Base-by-base conservation (phyloP, 352 stramenopile species). In the Plasmopara viticola region DNA sequence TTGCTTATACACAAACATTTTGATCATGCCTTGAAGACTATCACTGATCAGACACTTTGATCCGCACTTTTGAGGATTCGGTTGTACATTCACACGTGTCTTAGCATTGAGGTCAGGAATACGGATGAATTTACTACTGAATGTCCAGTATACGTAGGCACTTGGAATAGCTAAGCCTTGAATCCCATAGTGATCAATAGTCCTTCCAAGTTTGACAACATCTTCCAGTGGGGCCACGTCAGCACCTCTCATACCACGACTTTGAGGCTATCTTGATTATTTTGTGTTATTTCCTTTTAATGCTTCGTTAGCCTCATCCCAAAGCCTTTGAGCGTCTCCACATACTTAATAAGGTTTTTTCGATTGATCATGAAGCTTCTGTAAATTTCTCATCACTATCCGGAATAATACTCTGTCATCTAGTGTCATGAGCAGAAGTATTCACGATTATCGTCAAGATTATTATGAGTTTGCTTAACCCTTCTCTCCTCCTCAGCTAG, bases 241-340 rank as follows among this genome's bases (percentile, higher is more conserved):
- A 25, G 38, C 38, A 2, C 38, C 38, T 28, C 38, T 44, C 2
- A 44, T 8, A n/a, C 42, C 42, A 47, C 42, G 44, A 17, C 42
- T 47, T 47, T 12, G 18, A 14, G 4, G 42, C 42, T 18, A 47
- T 44, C 38, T n/a, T 28, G 38, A 12, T 25, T 12, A 28, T 25
- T 44, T 44, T 44, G 38, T 25, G 38, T 29, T 44, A 44, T 44
- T 44, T 2, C 38, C 42, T 47, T 47, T 28, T 10, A 34, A 17
- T 17, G 15, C 18, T 12, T 47, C 31, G 12, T 47, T 28, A n/a
- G 25, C 42, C 10, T 9, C 8, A 42, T 58, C 51, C 34, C 34
- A 51, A 25, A 20, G 43, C 28, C 51, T 58, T 12, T 48, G 18
- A 20, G 43, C 51, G 12, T 58, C 51, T 9, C 51, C 51, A 41